These are phyloP conservation scores for Arctium lappa DNA, from an alignment of 129 eudicot species.

Conservation along the genomic window DNA sequence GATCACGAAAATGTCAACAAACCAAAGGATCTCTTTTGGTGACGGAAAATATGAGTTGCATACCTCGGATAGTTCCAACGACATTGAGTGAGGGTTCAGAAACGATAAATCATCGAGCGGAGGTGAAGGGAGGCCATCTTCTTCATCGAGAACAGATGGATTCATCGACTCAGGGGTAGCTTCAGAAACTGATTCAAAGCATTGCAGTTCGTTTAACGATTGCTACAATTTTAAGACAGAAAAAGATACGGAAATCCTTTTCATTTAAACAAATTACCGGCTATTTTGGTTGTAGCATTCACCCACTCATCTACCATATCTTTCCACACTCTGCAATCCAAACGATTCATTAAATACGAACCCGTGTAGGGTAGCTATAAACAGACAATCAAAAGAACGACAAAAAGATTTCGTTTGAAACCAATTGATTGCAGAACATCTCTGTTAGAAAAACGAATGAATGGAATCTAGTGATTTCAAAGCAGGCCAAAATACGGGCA, in stretches of 20 bases:
- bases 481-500: neutral
- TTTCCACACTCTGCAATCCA: constrained; percentile 66
- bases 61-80: constrained; percentile 80
- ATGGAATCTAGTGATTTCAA: too few species aligned
- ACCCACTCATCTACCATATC: constrained; percentile 76
- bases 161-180: constrained; percentile 71
- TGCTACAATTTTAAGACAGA: neutral
- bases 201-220: neutral
- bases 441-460: neutral
- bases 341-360: neutral
- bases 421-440: neutral
- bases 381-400: neutral
- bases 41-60: neutral
- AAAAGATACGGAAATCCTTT: neutral
- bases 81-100: constrained; percentile 49
- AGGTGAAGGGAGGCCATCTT: constrained; percentile 96
- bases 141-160: constrained; percentile 77
- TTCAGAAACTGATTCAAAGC: constrained; percentile 36
- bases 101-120: constrained; percentile 84
- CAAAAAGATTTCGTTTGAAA: neutral
- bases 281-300: constrained; percentile 37
- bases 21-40: neutral
- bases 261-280: constrained; percentile 34
- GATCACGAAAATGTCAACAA: neutral
- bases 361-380: neutral